These are phyloP conservation scores for Metschnikowia chrysomelidarum DNA, from an alignment of 805 yeast genomes.

Conservation along the genomic window DNA sequence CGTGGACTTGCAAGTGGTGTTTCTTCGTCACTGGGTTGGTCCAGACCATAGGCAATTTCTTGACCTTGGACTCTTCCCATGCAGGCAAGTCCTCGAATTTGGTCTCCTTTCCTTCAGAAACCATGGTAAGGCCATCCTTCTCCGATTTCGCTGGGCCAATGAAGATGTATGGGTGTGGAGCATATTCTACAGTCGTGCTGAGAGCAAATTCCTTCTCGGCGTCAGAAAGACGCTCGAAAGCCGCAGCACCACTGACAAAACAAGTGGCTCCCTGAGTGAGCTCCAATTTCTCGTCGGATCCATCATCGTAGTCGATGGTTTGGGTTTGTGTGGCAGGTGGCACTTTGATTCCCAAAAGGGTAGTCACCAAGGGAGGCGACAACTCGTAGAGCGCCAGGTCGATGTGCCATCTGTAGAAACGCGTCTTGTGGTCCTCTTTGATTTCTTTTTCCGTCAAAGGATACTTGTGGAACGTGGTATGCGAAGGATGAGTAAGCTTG, in stretches of 20 bases:
- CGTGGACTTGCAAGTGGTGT: conserved; percentile 84
- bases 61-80: conserved; percentile 79
- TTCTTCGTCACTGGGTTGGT: conserved; percentile 83
- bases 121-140: conserved; percentile 84
- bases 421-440: conserved; percentile 57
- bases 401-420: conserved; percentile 92
- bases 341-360: conserved; percentile 77
- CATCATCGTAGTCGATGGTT: conserved; percentile 54
- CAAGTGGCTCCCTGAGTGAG: conserved; percentile 87
- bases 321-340: conserved; percentile 67
- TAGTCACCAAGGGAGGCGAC: conserved; percentile 84
- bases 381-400: conserved; percentile 86
- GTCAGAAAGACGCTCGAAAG: conserved; percentile 61
- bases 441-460: conserved; percentile 64
- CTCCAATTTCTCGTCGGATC: conserved; percentile 57
- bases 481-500: conserved; percentile 78
- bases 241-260: conserved; percentile 80
- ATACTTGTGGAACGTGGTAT: conserved; percentile 72
- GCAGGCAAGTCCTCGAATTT: conserved; percentile 67
- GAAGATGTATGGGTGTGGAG: conserved; percentile 90
- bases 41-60: conserved; percentile 85
- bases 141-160: conserved; percentile 81
- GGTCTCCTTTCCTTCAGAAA: conserved; percentile 71
- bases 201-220: conserved; percentile 76
- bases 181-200: conserved; percentile 78